These are phyloP conservation scores for Tylopilus balloui DNA, from an alignment of 768 basidiomycete species.

Conservation along the genomic window DNA sequence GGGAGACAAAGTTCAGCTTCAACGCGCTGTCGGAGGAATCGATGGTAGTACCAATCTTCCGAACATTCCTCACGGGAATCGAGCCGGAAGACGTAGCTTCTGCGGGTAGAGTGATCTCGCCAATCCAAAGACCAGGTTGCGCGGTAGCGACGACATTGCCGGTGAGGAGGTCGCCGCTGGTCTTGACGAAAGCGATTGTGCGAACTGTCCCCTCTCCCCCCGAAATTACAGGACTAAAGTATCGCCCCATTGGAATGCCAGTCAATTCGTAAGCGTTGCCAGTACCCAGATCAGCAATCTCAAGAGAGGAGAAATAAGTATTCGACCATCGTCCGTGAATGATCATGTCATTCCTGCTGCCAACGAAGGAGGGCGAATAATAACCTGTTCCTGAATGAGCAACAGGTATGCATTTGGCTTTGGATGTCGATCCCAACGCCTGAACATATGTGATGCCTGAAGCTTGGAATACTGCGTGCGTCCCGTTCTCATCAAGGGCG, in stretches of 20 bases:
- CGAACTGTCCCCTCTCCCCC: slow-evolving; percentile 38
- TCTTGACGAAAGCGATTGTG: slow-evolving; percentile 61
- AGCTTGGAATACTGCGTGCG: slow-evolving; percentile 59
- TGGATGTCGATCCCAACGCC: slow-evolving; percentile 22
- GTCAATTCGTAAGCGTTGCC: slow-evolving; percentile 44
- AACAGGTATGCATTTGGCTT: slow-evolving; percentile 43
- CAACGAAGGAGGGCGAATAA: slow-evolving; percentile 60
- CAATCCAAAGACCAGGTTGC: slow-evolving; percentile 59
- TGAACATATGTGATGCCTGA: slow-evolving; percentile 42
- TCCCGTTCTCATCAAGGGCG: slow-evolving; percentile 50
- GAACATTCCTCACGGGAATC: slow-evolving; percentile 45
- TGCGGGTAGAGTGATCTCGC: slow-evolving; percentile 50
- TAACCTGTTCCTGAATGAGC: slow-evolving; percentile 47
- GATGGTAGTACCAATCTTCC: slow-evolving; percentile 50
- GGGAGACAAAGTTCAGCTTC: slow-evolving; percentile 56
- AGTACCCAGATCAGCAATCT: slow-evolving; percentile 51
- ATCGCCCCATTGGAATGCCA: slow-evolving; percentile 62
- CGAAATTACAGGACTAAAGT: slow-evolving; percentile 56
- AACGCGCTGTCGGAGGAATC: slow-evolving; percentile 36
- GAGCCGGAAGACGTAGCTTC: slow-evolving; percentile 14
- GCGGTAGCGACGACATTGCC: slow-evolving; percentile 65
- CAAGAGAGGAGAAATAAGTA: slow-evolving; percentile 55
- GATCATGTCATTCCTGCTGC: slow-evolving; percentile 40
- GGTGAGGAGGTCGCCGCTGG: slow-evolving; percentile 52
- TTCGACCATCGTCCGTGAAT: slow-evolving; percentile 71